These are phyloP conservation scores for Poronia punctata DNA, from an alignment of 495 filamentous ascomycete species.

Conservation along the genomic window DNA sequence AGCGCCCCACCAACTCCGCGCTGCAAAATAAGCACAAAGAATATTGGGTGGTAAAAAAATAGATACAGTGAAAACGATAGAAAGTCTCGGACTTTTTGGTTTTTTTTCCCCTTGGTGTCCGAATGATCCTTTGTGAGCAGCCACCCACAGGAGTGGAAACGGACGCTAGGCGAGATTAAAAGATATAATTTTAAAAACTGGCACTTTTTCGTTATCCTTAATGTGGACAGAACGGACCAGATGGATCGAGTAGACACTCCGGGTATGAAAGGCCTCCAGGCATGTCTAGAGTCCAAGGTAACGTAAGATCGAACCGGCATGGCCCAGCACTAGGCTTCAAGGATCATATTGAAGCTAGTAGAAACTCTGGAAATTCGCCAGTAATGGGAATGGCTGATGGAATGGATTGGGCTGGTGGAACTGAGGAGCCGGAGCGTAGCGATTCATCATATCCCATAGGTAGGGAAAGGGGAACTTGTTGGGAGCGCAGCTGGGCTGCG, in stretches of 20 bases:
- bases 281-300: no score
- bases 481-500: constrained; percentile 23
- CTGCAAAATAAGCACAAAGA: constrained; percentile 19
- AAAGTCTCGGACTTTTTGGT: constrained; percentile 8
- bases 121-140: neutral
- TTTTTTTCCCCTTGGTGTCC: constrained; percentile 4
- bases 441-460: constrained; percentile 38
- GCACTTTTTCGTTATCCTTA: constrained; percentile 4
- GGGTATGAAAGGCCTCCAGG: constrained; percentile 8
- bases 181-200: constrained; percentile 2
- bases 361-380: constrained; percentile 41
- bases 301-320: constrained; percentile 17
- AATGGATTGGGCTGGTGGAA: constrained; percentile 39
- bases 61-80: constrained; percentile 18
- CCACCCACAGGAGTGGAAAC: neutral
- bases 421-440: constrained; percentile 30
- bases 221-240: neutral
- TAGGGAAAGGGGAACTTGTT: constrained; percentile 38
- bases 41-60: constrained; percentile 19
- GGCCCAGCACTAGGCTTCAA: constrained; percentile 7
- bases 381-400: constrained; percentile 41
- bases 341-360: constrained; percentile 31
- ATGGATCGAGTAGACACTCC: neutral
- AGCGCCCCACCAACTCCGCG: constrained; percentile 27
- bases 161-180: neutral